Evolutionary conservation across 208 protist genomes (phyloP), one percentile per base, ranked within the genome.

Genomic region (Angomonas ambiguus): DNA sequence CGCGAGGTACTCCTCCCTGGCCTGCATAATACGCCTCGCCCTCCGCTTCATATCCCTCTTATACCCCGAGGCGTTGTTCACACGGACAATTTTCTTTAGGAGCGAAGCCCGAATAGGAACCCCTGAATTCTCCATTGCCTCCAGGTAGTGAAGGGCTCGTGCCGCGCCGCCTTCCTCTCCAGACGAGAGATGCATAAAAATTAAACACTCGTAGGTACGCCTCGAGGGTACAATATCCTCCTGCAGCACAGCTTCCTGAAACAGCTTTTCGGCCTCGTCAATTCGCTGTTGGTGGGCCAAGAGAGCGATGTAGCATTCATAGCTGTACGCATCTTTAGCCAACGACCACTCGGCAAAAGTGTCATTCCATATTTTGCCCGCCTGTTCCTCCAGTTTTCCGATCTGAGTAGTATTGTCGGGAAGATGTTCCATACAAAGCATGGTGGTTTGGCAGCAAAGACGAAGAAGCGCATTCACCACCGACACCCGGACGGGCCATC

Each of bases 41-140:
- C 91, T 80, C 6, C 91, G 81, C 75, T 96, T 96, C 91, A 96
- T 96, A 62, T 96, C 91, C 34, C 91, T 78, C 71, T 87, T 92
- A 75, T 96, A 96, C n/a, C 84, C 86, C 0, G 86, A 82, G 0
- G 80, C 87, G 73, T 94, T 88, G 65, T 92, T 83, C 22, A 96
- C 87, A 8, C 86, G 85, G 27, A 92, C 86, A 53, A 96, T 93
- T 69, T 94, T 91, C 68, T 90, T 91, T 16, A 96, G 61, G 2
- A 94, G 73, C 13, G 84, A 83, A 1, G 85, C 74, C n/a, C 80
- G 83, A n/a, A 94, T 73, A 2, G 69, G 76, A 30, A 94, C 82
- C 34, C 69, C 65, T 13, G 86, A 73, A 30, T 81, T 77, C 65
- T 96, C 91, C 86, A 96, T 93, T 20, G 88, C 87, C 68, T 96